Evolutionary conservation across 345 rosid genomes (phyloP), one percentile per base, ranked within the genome.

Genomic region (Lepidium sativum): DNA sequence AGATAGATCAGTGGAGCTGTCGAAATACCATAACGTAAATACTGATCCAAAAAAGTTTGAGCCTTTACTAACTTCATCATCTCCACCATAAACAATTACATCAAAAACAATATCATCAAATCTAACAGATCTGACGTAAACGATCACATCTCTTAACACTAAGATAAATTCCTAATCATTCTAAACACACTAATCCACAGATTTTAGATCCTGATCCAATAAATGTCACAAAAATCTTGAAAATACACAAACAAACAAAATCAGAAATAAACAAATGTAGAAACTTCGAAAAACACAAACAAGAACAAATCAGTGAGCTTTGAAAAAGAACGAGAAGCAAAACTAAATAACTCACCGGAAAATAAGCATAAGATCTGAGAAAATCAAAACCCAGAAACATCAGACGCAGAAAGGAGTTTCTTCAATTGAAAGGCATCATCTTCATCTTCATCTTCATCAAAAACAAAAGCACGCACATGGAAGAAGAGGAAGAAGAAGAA

Each of bases 171-270:
- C 37, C 13, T 33, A 2, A 49, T 70, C 60, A 25, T 43, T 49
- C 20, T 17, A 14, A 45, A 56, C 47, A 57, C 12, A 56, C 18
- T 35, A 47, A 35, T 63, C 54, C 4, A 62, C 2, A n/a, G 4
- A 27, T 10, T 37, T 2, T 25, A 58, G 60, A 72, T 58, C 76
- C 34, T 59, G 69, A 63, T 70, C 68, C 43, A 52, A 69, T 6
- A 59, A 49, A 6, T 8, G 17, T 39, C 16, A 20, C 54, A 34
- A 7, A 31, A 54, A 44, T 44, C 23, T 5, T 1, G 4, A 5
- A 5, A 21, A 54, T 37, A 8, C 56, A 35, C 4, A 10, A 14
- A n/a, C 2, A 3, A 43, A 44, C 11, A 16, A 32, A 60, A 23
- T 16, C 15, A 39, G 29, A 17, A 40, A 7, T 3, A 23, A 7